Percentiles rank a stretch among this genome's conserved stretches.
These are phyloP conservation scores for Phoma sp. DNA, from an alignment of 2,329 filamentous ascomycete species.

Conservation along the genomic window DNA sequence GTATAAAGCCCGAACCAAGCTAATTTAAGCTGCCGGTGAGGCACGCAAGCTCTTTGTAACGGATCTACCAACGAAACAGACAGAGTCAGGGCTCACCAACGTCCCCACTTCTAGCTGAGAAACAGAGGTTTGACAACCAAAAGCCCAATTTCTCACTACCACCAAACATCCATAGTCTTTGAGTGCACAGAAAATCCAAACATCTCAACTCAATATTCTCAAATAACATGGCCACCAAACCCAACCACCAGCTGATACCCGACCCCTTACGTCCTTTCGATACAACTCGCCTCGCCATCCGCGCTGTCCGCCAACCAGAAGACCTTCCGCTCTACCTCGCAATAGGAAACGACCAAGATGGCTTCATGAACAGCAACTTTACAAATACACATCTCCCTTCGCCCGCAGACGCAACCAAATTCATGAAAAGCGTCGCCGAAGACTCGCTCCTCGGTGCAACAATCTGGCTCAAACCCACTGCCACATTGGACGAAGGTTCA, in stretches of 20 bases:
- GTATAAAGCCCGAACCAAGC: no score
- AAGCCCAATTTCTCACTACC: no score
- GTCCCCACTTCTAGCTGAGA: no score
- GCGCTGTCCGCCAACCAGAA: slow-evolving; percentile 28
- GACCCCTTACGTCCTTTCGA: slow-evolving; percentile 27
- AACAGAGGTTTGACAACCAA: no score
- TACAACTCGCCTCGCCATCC: slow-evolving; percentile 33
- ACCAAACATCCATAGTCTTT: no score
- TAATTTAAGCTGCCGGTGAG: background rate
- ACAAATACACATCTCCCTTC: slow-evolving; percentile 30
- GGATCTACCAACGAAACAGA: background rate
- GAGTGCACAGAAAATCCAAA: no score
- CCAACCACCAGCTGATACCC: slow-evolving; percentile 4
- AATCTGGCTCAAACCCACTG: slow-evolving; percentile 25
- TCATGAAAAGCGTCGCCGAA: slow-evolving; percentile 25
- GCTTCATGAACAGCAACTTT: slow-evolving; percentile 37
- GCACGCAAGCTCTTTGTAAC: background rate
- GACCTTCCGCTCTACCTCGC: slow-evolving; percentile 36
- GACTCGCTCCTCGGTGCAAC: slow-evolving; percentile 33
- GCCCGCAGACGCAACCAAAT: slow-evolving; percentile 21
- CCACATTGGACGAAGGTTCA: background rate
- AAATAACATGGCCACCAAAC: slow-evolving; percentile 1
- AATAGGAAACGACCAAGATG: slow-evolving; percentile 32
- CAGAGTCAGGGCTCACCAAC: no score
- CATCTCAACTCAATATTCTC: no score